Percentiles rank a stretch among this genome's conserved stretches.
Evolutionary conservation across 2,329 filamentous ascomycete genomes (phyloP).

Genomic region (Fusarium sp.): DNA sequence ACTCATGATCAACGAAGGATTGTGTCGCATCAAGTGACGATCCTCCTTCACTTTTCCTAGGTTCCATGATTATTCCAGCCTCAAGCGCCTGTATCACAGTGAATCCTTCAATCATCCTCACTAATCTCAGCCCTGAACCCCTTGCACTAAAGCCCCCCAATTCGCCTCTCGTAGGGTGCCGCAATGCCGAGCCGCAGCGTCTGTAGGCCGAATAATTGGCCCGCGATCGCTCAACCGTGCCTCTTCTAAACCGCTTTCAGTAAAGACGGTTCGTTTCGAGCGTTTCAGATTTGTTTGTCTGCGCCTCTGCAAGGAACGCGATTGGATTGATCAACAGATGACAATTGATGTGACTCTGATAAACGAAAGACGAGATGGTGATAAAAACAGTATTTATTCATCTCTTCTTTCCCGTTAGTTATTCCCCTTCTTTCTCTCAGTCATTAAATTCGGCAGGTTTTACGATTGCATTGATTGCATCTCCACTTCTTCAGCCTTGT

Average conservation of each 20-base stretch:
- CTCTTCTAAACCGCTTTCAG: background rate
- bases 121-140: background rate
- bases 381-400: background rate
- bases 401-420: background rate
- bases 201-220: conserved; percentile 17
- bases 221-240: background rate
- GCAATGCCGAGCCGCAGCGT: background rate
- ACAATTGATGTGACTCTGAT: background rate
- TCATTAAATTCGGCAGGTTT: background rate
- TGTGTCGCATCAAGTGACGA: background rate
- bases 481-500: background rate
- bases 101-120: background rate
- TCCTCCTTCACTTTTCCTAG: background rate
- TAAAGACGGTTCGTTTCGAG: conserved; percentile 16
- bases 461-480: background rate
- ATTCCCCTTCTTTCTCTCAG: background rate
- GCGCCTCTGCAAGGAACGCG: conserved; percentile 13
- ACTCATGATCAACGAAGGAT: background rate
- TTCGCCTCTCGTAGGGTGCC: conserved; percentile 1
- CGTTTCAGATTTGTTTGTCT: conserved; percentile 4
- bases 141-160: background rate
- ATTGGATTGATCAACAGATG: conserved; percentile 10
- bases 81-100: background rate
- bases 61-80: background rate
- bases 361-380: background rate